Conservation (phyloP, 495 filamentous ascomycete species). For the Thermochaetoides thermophila region DNA sequence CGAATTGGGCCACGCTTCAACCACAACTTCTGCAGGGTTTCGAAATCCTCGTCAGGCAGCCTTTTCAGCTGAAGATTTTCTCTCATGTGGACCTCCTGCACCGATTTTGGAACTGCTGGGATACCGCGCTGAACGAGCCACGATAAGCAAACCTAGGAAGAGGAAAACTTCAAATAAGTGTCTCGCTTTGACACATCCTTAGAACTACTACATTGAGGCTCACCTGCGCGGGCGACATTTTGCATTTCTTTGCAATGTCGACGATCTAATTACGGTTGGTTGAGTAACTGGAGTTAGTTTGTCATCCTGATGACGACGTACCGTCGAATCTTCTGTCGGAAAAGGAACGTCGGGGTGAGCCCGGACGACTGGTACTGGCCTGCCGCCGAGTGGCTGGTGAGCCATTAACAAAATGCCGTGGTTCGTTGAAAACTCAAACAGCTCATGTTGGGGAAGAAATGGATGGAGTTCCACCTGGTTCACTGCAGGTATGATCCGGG, state of each 20-base stretch:
- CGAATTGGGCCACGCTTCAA: slow-evolving; percentile 8
- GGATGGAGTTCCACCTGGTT: slow-evolving; percentile 31
- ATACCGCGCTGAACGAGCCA: slow-evolving; percentile 22
- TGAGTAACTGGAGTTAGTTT: background rate
- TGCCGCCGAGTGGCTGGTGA: slow-evolving; percentile 40
- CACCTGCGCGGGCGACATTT: slow-evolving; percentile 18
- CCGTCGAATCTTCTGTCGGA: slow-evolving; percentile 17
- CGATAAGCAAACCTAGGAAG: slow-evolving; percentile 27
- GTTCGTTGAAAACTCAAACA: slow-evolving; percentile 35
- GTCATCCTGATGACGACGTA: slow-evolving; percentile 1
- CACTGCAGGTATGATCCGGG: slow-evolving; percentile 18
- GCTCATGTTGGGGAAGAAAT: slow-evolving; percentile 30
- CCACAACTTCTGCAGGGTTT: slow-evolving; percentile 8
- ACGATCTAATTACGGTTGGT: slow-evolving; percentile 10
- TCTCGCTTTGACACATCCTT: background rate
- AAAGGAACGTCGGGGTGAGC: slow-evolving; percentile 16
- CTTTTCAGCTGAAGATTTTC: slow-evolving; percentile 20
- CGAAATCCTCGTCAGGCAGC: slow-evolving; percentile 12
- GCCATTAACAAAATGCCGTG: slow-evolving; percentile 50
- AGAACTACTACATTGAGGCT: background rate
- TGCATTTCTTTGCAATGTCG: slow-evolving; percentile 10
- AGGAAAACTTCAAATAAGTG: too few species aligned
- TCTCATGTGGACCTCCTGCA: slow-evolving; percentile 44
- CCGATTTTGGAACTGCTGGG: slow-evolving; percentile 26
- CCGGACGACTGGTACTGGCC: slow-evolving; percentile 24